These are phyloP conservation scores for Pythium scleroteichum DNA, from an alignment of 352 stramenopile species.

Conservation along the genomic window DNA sequence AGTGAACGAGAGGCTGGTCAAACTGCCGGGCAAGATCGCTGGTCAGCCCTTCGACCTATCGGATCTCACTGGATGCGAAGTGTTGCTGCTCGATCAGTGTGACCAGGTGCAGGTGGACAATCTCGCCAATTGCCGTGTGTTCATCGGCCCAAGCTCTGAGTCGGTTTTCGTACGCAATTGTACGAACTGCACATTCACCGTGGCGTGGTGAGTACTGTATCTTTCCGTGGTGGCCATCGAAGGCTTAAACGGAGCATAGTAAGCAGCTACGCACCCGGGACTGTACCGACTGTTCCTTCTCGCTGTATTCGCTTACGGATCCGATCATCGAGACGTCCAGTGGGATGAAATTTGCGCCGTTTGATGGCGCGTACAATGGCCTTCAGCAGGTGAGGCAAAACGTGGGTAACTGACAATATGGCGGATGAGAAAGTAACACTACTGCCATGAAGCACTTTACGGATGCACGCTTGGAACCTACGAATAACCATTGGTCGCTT, in stretches of 20 bases:
- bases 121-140: slow-evolving; percentile 82
- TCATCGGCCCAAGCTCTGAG: slow-evolving; percentile 85
- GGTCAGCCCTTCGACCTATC: slow-evolving; percentile 90
- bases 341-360: slow-evolving; percentile 86
- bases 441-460: slow-evolving; percentile 53
- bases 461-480: slow-evolving; percentile 71
- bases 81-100: slow-evolving; percentile 85
- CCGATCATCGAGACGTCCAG: slow-evolving; percentile 92
- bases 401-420: neutral
- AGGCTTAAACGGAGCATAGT: slow-evolving; percentile 12
- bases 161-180: slow-evolving; percentile 92
- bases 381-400: slow-evolving; percentile 45
- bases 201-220: slow-evolving; percentile 65
- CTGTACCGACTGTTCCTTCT: slow-evolving; percentile 80
- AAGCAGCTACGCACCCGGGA: slow-evolving; percentile 91
- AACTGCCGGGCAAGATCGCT: slow-evolving; percentile 76
- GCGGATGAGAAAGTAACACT: neutral
- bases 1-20: slow-evolving; percentile 72
- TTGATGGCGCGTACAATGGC: slow-evolving; percentile 84
- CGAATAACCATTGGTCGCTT: slow-evolving; percentile 89
- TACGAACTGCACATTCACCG: slow-evolving; percentile 87
- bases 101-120: slow-evolving; percentile 93
- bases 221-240: neutral
- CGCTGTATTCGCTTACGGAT: slow-evolving; percentile 90
- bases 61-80: slow-evolving; percentile 78